Conservation (phyloP, 2,329 filamentous ascomycete genomes). For the Diaporthe citri region DNA sequence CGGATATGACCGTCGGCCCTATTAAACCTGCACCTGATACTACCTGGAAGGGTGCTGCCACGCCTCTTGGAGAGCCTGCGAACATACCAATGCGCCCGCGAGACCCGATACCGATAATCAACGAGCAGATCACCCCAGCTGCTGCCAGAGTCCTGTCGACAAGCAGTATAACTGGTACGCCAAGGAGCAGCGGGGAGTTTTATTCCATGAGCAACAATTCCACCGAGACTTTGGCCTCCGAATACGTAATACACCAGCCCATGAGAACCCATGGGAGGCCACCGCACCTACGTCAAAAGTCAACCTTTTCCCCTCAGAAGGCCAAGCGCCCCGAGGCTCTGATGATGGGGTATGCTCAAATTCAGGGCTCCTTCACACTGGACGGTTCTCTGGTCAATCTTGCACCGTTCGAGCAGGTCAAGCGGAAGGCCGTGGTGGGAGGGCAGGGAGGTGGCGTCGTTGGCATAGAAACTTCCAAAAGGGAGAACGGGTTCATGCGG, state of each 20-base stretch:
- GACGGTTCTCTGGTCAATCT: slow-evolving; percentile 93
- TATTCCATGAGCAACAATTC: slow-evolving; percentile 97
- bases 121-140: slow-evolving; percentile 69
- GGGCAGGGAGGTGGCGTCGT: slow-evolving; percentile 90
- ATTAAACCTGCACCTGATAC: slow-evolving; percentile 7
- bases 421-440: slow-evolving; percentile 90
- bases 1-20: slow-evolving; percentile 47
- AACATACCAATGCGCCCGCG: slow-evolving; percentile 56
- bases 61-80: slow-evolving; percentile 49
- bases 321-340: slow-evolving; percentile 77
- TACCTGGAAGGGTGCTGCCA: slow-evolving; percentile 47
- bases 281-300: slow-evolving; percentile 60
- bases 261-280: slow-evolving; percentile 54
- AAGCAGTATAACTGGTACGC: slow-evolving; percentile 82
- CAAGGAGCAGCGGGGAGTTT: slow-evolving; percentile 92
- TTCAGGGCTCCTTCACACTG: slow-evolving; percentile 90
- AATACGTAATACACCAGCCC: slow-evolving; percentile 75
- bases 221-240: slow-evolving; percentile 90
- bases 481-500: slow-evolving; percentile 83
- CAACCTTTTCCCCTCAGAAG: slow-evolving; percentile 58
- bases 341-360: slow-evolving; percentile 98
- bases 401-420: slow-evolving; percentile 93
- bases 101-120: slow-evolving; percentile 62
- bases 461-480: slow-evolving; percentile 79
- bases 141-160: slow-evolving; percentile 80